Base-by-base conservation (phyloP, 116 monocot species). In the Dioscorea cayenensis region DNA sequence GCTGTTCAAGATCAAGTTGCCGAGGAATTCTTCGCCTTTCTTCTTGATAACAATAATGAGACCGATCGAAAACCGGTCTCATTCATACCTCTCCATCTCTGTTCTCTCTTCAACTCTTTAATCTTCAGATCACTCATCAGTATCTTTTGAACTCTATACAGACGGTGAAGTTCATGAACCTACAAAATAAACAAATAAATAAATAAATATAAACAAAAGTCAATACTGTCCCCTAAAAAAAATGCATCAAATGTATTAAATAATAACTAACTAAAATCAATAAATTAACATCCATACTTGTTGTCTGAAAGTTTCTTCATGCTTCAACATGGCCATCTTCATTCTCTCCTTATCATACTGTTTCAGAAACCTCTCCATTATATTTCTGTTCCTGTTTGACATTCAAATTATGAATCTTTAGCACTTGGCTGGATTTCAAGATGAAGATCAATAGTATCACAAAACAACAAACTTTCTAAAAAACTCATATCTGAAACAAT, bases 151-250 rank as follows among this genome's bases (percentile, higher is more conserved):
- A 87, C 80, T 76, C 77, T 71, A 78, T 95, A 95, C 20, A 95
- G 77, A 1, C 95, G 87, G 66, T 95, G 95, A 29, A 95, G 92
- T 75, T 95, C 95, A 66, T 79, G 80, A 11, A 95, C 91, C 95
- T 95, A 72, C 66, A 76, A 8, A 22, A 75, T 11, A 28, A 36
- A 36, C 28, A 65, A 19, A 9, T n/a, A 2, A 49, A 28, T 3
- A 58, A 35, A 17, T 62, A 28, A 13, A 13, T 14, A 17, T 18
- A 55, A 55, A 55, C 19, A 55, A 2, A 7, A 27, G 27, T 19
- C 6, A 19, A 22, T 62, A 11, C 10, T 62, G 21, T 62, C 22
- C 8, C 22, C 8, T 2, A 5, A 62, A 0, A 8, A 25, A 18
- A 51, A 43, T 43, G 43, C 43, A 10, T 43, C 43, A 43, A 12